Conservation (phyloP, 1,139 yeast species). For the Blastobotrys proliferans region DNA sequence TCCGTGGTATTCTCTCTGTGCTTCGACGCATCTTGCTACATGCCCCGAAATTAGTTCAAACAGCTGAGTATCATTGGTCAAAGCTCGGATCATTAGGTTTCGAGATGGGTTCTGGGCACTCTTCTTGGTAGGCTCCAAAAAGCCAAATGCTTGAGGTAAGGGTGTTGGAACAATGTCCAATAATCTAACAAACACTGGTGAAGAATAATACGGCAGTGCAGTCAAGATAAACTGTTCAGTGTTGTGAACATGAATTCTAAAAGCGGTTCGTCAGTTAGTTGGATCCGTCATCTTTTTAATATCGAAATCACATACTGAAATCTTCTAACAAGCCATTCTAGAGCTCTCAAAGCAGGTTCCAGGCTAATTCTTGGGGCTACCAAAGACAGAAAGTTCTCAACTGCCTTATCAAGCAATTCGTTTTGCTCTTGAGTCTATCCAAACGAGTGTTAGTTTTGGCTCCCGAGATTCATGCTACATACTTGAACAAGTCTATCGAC, state of each 20-base stretch:
- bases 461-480: constrained; percentile 14
- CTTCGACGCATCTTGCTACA: constrained; percentile 47
- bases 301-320: constrained; percentile 38
- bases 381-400: constrained; percentile 67
- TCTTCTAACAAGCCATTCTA: constrained; percentile 94
- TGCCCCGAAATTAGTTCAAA: constrained; percentile 62
- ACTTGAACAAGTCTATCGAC: constrained; percentile 77
- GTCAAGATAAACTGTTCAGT: constrained; percentile 67
- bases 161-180: constrained; percentile 59
- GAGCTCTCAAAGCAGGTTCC: constrained; percentile 72
- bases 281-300: background rate
- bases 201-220: constrained; percentile 70
- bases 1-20: constrained; percentile 47
- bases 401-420: constrained; percentile 66
- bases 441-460: background rate
- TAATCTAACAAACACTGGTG: constrained; percentile 68
- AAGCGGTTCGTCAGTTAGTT: no score
- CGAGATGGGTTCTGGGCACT: constrained; percentile 61
- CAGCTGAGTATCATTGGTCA: constrained; percentile 61
- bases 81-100: constrained; percentile 65
- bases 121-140: constrained; percentile 67
- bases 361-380: constrained; percentile 73
- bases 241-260: constrained; percentile 63
- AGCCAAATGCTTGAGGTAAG: constrained; percentile 72
- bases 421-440: constrained; percentile 60